Evolutionary conservation across 768 basidiomycete genomes (phyloP).

Genomic region (Mycena vulgaris): DNA sequence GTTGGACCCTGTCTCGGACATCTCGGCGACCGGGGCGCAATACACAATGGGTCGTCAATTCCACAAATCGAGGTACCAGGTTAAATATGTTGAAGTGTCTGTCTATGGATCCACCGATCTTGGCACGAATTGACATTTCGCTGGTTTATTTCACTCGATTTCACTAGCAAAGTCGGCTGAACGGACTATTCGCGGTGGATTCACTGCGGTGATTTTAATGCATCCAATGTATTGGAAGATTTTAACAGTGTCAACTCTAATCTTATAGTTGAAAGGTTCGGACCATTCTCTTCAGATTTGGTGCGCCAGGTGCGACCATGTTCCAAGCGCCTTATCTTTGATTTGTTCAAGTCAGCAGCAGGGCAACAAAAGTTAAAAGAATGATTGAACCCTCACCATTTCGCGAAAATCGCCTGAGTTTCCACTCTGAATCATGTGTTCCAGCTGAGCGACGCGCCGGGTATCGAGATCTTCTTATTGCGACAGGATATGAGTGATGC

Average conservation of each 20-base stretch:
- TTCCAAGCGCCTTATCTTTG: slow-evolving; percentile 3
- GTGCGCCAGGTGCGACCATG: slow-evolving; percentile 7
- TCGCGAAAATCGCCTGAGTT: neutral
- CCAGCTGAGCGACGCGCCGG: slow-evolving; percentile 5
- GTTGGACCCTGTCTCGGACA: slow-evolving; percentile 4
- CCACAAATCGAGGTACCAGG: neutral
- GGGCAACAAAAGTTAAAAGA: slow-evolving; percentile 8
- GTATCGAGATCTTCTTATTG: neutral
- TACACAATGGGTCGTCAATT: slow-evolving; percentile 11
- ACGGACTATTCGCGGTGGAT: slow-evolving; percentile 9
- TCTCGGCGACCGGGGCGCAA: slow-evolving; percentile 10
- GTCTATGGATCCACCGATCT: neutral
- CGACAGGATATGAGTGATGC: neutral
- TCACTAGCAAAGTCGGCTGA: slow-evolving; percentile 7
- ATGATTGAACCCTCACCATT: slow-evolving; percentile 4
- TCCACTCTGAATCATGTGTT: slow-evolving; percentile 10
- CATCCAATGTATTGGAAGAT: slow-evolving; percentile 9
- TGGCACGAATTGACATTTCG: slow-evolving; percentile 1
- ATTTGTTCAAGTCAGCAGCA: slow-evolving; percentile 11
- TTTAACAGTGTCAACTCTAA: slow-evolving; percentile 14
- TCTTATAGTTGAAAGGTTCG: slow-evolving; percentile 5
- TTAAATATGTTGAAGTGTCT: slow-evolving; percentile 2
- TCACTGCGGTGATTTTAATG: slow-evolving; percentile 4
- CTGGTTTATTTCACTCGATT: slow-evolving; percentile 10
- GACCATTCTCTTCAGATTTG: neutral